Evolutionary conservation across 768 basidiomycete species (phyloP), one percentile per base, ranked within the genome.

Genomic region (Polyporus arcularius): DNA sequence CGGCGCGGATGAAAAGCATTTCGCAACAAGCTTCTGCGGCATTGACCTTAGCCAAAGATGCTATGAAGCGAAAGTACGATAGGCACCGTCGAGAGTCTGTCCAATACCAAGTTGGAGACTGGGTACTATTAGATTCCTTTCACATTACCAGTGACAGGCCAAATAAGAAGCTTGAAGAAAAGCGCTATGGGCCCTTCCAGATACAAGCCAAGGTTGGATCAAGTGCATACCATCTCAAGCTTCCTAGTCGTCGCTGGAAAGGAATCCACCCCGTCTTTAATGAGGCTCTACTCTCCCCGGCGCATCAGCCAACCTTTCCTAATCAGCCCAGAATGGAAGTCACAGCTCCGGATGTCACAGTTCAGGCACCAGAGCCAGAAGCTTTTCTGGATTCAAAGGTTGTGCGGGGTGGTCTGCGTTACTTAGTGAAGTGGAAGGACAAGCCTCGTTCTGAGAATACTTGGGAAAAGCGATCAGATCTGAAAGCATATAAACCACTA

Each of bases 381-480:
- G 57, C 67, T 3, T 65, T 75, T 2, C 48, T 71, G 0, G 65
- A 73, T 39, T 63, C 59, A 0, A 52, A 62, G 1, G 31, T 53
- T 0, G 35, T 50, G 0, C 21, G 65, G 5, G 53, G 58, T 11
- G 43, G 51, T 2, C 21, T 71, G 0, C 59, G 70, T 10, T 75
- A 75, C 41, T 47, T 70, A 0, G 58, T 75, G 4, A 63, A 70
- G 16, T 76, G 72, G 71, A 71, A 70, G 30, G 72, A 66, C 0
- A 57, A 16, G 42, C 65, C 45, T 32, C 50, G 50, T 7, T 46
- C 57, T 15, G 64, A 74, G 59, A 46, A 57, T 16, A 21, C 63
- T 0, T 68, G 68, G 51, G 66, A 71, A 35, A 64, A 56, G 28
- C 40, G 47, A 12, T 15, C 67, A 4, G 41, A 54, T 7, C 57